Percentiles rank a stretch among this genome's conserved stretches.
Conservation (phyloP, 2,329 filamentous ascomycete genomes). For the Metarhizium album region DNA sequence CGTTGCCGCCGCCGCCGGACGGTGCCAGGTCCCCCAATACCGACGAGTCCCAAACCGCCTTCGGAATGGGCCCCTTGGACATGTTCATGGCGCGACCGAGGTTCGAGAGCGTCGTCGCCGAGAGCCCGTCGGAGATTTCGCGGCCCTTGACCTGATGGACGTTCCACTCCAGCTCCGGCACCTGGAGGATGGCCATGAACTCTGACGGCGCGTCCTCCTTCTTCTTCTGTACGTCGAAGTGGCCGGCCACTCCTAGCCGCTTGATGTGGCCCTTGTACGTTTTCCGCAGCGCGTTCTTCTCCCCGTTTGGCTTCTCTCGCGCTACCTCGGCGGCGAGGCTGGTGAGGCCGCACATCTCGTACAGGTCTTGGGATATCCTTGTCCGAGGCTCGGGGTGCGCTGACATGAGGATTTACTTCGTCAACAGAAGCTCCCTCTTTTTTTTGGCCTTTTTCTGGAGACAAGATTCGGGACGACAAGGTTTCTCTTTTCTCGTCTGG, state of each 20-base stretch:
- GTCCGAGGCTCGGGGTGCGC: constrained; percentile 38
- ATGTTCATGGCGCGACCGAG: constrained; percentile 45
- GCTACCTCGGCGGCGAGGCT: constrained; percentile 50
- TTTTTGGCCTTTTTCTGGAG: no score
- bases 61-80: constrained; percentile 45
- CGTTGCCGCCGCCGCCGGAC: constrained; percentile 25
- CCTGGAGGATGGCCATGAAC: constrained; percentile 39
- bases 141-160: constrained; percentile 42
- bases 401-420: constrained; percentile 25
- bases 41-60: constrained; percentile 43
- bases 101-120: constrained; percentile 28
- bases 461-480: constrained; percentile 33
- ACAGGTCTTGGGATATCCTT: constrained; percentile 44
- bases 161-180: constrained; percentile 47
- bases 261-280: constrained; percentile 62
- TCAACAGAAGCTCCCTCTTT: no score
- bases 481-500: constrained; percentile 10
- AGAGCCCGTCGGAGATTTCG: constrained; percentile 44
- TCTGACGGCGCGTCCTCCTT: constrained; percentile 39
- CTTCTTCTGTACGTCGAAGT: constrained; percentile 48
- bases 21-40: constrained; percentile 46
- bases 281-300: constrained; percentile 56
- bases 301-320: constrained; percentile 51
- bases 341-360: constrained; percentile 45
- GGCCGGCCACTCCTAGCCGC: constrained; percentile 48